Percentiles rank a stretch among this genome's conserved stretches.
Evolutionary conservation across 352 stramenopile species (phyloP).

Genomic region (Phytophthora idaei): DNA sequence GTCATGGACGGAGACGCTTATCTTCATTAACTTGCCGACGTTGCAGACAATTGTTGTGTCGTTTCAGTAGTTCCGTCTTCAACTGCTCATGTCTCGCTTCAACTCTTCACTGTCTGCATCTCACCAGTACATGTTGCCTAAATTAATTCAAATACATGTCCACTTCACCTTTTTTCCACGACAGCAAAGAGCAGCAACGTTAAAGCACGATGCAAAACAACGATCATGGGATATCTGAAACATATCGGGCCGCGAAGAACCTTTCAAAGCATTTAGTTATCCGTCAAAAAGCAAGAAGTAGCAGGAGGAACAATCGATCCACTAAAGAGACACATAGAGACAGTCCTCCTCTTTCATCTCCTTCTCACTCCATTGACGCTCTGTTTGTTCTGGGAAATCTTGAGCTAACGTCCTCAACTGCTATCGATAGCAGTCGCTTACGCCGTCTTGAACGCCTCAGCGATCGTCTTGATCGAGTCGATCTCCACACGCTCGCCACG

Average conservation of each 20-base stretch:
- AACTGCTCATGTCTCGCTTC: slow-evolving; percentile 12
- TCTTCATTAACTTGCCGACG: slow-evolving; percentile 28
- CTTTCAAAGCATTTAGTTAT: slow-evolving; percentile 42
- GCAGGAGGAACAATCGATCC: slow-evolving; percentile 3
- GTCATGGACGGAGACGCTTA: slow-evolving; percentile 30
- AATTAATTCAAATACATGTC: slow-evolving; percentile 28
- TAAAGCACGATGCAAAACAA: not conserved
- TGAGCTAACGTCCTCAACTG: slow-evolving; percentile 8
- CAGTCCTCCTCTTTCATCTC: not conserved
- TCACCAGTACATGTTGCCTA: slow-evolving; percentile 14
- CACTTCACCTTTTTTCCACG: not conserved
- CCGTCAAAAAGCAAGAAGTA: slow-evolving; percentile 19
- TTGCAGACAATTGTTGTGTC: slow-evolving; percentile 16
- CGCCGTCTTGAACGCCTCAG: slow-evolving; percentile 78
- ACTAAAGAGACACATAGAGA: not conserved
- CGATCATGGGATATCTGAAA: slow-evolving; percentile 19
- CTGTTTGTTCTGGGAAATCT: slow-evolving; percentile 25
- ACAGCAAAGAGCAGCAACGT: no score
- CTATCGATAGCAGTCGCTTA: slow-evolving; percentile 40
- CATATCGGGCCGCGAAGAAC: slow-evolving; percentile 28
- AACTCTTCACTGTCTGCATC: slow-evolving; percentile 11
- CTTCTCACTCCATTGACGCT: slow-evolving; percentile 16
- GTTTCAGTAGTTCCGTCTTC: slow-evolving; percentile 8
- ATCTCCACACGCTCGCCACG: slow-evolving; percentile 77
- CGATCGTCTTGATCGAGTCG: slow-evolving; percentile 84